These are phyloP conservation scores for Blastomyces silverae DNA, from an alignment of 2,329 filamentous ascomycete genomes.

Conservation along the genomic window DNA sequence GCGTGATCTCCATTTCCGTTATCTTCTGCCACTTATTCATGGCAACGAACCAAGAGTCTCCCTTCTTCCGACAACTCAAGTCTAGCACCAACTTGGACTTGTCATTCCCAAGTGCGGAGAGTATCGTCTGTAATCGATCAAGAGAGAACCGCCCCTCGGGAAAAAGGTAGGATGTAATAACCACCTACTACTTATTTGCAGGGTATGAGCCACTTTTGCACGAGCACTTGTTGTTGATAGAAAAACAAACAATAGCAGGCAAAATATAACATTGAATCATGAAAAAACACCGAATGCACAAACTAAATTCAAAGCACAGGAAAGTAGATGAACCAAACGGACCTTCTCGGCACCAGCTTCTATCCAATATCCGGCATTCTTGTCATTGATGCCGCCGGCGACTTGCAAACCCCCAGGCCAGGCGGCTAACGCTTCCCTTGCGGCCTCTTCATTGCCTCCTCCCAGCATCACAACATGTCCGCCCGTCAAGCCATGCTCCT, in stretches of 20 bases:
- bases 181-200: conserved; percentile 58
- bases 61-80: conserved; percentile 76
- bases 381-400: conserved; percentile 84
- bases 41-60: conserved; percentile 82
- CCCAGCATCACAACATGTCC: conserved; percentile 97
- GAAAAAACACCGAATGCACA: not conserved
- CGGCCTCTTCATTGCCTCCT: conserved; percentile 74
- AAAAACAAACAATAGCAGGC: not conserved
- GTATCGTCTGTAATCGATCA: conserved; percentile 64
- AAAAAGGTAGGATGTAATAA: conserved; percentile 94
- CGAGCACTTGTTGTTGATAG: not conserved
- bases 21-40: conserved; percentile 99
- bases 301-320: not conserved
- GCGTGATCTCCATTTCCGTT: conserved; percentile 88
- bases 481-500: conserved; percentile 63
- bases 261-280: not conserved
- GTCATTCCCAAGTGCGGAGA: conserved; percentile 65
- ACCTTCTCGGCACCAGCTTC: conserved; percentile 85
- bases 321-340: conserved; percentile 27
- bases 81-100: conserved; percentile 84
- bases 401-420: conserved; percentile 82
- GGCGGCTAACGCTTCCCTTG: conserved; percentile 64
- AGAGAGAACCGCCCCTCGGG: conserved; percentile 75
- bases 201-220: conserved; percentile 12
- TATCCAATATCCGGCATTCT: conserved; percentile 81